These are phyloP conservation scores for Corylus americana DNA, from an alignment of 306 rosid species.

Conservation along the genomic window DNA sequence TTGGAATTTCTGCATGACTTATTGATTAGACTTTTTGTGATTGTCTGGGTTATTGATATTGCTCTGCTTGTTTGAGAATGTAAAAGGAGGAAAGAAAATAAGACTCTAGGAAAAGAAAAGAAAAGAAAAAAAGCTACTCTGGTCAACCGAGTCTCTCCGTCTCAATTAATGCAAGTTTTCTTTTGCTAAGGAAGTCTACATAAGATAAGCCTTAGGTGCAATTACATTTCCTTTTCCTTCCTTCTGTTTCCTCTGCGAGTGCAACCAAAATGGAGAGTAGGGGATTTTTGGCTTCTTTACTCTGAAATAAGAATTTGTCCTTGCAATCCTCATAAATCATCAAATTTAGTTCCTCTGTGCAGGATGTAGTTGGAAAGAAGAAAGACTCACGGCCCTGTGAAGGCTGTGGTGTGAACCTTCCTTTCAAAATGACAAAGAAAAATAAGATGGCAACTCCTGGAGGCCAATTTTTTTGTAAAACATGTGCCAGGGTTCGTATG, in stretches of 20 bases:
- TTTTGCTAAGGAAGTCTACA: neutral
- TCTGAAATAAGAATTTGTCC: conserved; percentile 1
- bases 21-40: neutral
- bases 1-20: conserved; percentile 12
- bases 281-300: conserved; percentile 2
- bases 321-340: conserved; percentile 18
- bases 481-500: conserved; percentile 81
- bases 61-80: conserved; percentile 19
- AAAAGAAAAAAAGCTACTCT: neutral
- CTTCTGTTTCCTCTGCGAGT: neutral
- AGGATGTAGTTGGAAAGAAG: conserved; percentile 59
- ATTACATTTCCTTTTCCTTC: neutral
- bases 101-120: no score
- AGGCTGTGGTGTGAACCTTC: conserved; percentile 70
- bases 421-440: conserved; percentile 63
- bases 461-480: conserved; percentile 70
- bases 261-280: conserved; percentile 8
- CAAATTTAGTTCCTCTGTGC: conserved; percentile 35
- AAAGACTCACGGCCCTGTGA: conserved; percentile 66
- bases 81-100: neutral
- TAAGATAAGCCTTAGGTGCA: neutral
- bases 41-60: conserved; percentile 10
- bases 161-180: neutral
- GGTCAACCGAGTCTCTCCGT: neutral
- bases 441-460: conserved; percentile 48